A percentile compares a stretch with the other conserved stretches of the same genome.
phyloP scores from a whole-genome alignment of 768 basidiomycete species.

The Tylopilus felleus region DNA sequence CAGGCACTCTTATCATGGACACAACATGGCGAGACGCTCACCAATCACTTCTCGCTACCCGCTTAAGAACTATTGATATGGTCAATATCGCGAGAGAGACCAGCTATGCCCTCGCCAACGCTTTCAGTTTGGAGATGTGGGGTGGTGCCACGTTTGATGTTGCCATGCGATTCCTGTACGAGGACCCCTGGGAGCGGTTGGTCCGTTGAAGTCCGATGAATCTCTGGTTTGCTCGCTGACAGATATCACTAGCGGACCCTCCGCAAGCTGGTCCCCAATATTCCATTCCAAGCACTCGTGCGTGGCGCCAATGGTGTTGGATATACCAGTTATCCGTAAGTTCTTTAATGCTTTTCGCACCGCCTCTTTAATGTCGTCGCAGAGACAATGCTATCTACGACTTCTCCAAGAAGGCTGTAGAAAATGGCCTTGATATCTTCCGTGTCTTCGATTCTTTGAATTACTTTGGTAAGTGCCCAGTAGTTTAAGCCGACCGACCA shows the following conservation, averaged over 20 bases:
- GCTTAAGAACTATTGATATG: constrained; percentile 95
- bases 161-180: constrained; percentile 98
- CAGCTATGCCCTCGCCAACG: constrained; percentile 89
- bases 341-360: constrained; percentile 5
- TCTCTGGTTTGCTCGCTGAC: constrained; percentile 10
- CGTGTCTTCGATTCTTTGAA: constrained; percentile 98
- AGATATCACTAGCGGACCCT: constrained; percentile 63
- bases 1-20: constrained; percentile 94
- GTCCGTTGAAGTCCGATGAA: constrained; percentile 39
- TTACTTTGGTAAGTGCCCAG: constrained; percentile 74
- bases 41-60: constrained; percentile 94
- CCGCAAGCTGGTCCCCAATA: constrained; percentile 95
- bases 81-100: constrained; percentile 98
- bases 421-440: constrained; percentile 99
- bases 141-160: constrained; percentile 99
- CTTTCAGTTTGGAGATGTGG: constrained; percentile 98
- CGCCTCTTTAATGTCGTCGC: constrained; percentile 8
- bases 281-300: constrained; percentile 96
- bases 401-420: constrained; percentile 99
- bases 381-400: constrained; percentile 99
- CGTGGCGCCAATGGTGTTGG: constrained; percentile 99
- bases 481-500: background rate
- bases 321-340: constrained; percentile 96
- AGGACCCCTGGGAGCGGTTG: constrained; percentile 99
- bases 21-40: constrained; percentile 99